phyloP scores from a whole-genome alignment of 2,329 filamentous ascomycete genomes.

The Bimuria novae-zelandiae region DNA sequence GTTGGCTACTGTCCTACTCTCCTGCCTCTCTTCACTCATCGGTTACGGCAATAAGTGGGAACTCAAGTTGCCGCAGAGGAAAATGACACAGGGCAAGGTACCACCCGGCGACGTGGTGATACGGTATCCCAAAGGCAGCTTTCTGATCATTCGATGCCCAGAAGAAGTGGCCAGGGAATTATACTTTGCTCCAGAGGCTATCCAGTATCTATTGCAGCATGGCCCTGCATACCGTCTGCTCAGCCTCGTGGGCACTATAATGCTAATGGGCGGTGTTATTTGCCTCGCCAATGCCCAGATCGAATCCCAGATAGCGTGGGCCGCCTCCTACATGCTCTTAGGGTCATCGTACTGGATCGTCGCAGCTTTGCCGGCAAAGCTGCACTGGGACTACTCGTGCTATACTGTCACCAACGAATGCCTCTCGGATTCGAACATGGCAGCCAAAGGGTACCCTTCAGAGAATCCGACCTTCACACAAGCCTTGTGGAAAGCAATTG shows the following conservation, averaged over 20 bases:
- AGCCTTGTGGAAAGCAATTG: conserved; percentile 55
- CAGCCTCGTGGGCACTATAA: conserved; percentile 55
- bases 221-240: conserved; percentile 51
- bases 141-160: conserved; percentile 55
- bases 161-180: conserved; percentile 57
- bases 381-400: conserved; percentile 55
- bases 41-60: conserved; percentile 57
- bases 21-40: conserved; percentile 55
- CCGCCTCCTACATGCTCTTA: conserved; percentile 55
- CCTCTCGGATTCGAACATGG: conserved; percentile 40
- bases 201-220: conserved; percentile 51
- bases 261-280: conserved; percentile 59
- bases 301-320: conserved; percentile 55
- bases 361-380: conserved; percentile 52
- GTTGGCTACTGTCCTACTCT: conserved; percentile 53
- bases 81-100: conserved; percentile 31
- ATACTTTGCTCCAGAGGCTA: conserved; percentile 57
- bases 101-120: conserved; percentile 55
- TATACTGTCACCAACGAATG: conserved; percentile 48
- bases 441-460: conserved; percentile 38
- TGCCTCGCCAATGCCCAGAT: conserved; percentile 56
- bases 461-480: conserved; percentile 49
- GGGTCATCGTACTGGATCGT: conserved; percentile 58
- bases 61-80: conserved; percentile 49
- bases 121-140: conserved; percentile 56